A percentile compares a stretch with the other conserved stretches of the same genome.
Conservation (phyloP, 345 rosid genomes). For the Gossypium sturtianum region DNA sequence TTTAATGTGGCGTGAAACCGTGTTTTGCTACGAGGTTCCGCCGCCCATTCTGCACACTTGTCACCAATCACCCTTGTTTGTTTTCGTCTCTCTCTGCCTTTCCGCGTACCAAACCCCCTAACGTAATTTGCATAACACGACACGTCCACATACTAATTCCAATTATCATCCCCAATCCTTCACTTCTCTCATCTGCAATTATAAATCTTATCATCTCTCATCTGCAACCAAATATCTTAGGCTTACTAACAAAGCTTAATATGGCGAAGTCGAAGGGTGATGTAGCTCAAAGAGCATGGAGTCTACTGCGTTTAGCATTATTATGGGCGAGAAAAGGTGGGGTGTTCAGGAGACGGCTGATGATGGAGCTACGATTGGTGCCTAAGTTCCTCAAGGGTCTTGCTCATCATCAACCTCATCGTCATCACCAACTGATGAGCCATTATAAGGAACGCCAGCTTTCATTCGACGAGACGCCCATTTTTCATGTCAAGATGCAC, state of each 20-base stretch:
- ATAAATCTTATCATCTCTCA: not conserved
- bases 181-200: not conserved
- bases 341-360: not conserved
- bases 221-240: not conserved
- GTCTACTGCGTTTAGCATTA: not conserved
- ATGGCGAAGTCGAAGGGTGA: not conserved
- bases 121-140: not conserved
- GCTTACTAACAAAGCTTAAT: not conserved
- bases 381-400: not conserved
- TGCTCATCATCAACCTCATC: not conserved
- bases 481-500: not conserved
- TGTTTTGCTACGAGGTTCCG: constrained; percentile 10
- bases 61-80: not conserved
- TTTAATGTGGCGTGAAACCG: constrained; percentile 20
- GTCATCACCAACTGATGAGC: not conserved
- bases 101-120: not conserved
- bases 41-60: constrained; percentile 8
- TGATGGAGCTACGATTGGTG: not conserved
- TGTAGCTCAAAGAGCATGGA: not conserved
- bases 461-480: not conserved
- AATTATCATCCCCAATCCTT: not conserved
- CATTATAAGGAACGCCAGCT: not conserved
- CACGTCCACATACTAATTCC: not conserved
- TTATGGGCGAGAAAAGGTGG: not conserved
- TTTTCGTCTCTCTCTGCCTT: not conserved